Evolutionary conservation across 768 basidiomycete species (phyloP).

Genomic region (Candolleomyces efflorescens): DNA sequence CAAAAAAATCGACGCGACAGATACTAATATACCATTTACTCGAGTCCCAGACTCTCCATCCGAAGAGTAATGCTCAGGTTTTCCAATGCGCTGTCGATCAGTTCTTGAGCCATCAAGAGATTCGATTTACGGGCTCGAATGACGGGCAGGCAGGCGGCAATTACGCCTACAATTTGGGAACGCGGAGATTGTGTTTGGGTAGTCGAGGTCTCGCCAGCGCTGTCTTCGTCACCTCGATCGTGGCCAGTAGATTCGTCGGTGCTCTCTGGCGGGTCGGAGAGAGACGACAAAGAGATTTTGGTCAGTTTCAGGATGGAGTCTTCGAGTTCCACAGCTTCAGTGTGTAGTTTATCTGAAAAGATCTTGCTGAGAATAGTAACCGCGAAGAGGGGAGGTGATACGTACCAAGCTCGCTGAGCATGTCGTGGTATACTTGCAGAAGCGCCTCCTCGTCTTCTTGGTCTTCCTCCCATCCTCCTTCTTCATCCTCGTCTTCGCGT

Average conservation of each 20-base stretch:
- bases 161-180: slow-evolving; percentile 36
- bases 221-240: neutral
- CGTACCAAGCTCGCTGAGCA: slow-evolving; percentile 39
- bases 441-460: slow-evolving; percentile 34
- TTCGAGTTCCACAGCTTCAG: slow-evolving; percentile 23
- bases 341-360: slow-evolving; percentile 20
- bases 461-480: neutral
- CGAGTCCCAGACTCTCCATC: slow-evolving; percentile 45
- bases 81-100: slow-evolving; percentile 47
- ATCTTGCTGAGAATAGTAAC: neutral
- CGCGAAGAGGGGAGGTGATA: slow-evolving; percentile 4
- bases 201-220: neutral
- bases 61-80: slow-evolving; percentile 41
- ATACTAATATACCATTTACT: neutral
- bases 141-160: slow-evolving; percentile 44
- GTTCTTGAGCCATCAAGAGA: slow-evolving; percentile 42
- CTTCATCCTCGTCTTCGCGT: neutral
- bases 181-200: slow-evolving; percentile 24
- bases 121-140: slow-evolving; percentile 44
- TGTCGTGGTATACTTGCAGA: slow-evolving; percentile 35
- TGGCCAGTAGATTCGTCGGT: neutral
- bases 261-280: neutral
- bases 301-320: slow-evolving; percentile 20
- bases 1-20: too few species aligned
- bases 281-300: neutral